Conservation (phyloP, 116 monocot species). For the Papilionanthe hybrid region DNA sequence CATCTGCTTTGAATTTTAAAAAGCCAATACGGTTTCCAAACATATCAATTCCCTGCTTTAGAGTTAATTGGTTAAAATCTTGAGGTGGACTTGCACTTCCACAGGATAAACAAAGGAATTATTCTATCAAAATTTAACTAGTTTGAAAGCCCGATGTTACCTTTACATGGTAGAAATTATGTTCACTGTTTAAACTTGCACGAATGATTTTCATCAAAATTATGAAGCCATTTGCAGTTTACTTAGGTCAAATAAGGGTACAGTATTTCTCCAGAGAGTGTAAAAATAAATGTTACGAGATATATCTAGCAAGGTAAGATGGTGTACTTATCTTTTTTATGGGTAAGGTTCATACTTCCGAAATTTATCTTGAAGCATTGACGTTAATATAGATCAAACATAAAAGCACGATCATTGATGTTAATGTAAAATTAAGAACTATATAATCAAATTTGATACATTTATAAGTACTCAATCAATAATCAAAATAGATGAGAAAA, state of each 20-base stretch:
- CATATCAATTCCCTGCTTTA: constrained; percentile 84
- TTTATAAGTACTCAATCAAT: background rate
- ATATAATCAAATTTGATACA: background rate
- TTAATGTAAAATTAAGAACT: background rate
- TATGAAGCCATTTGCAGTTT: background rate
- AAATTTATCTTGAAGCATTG: background rate
- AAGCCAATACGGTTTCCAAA: constrained; percentile 82
- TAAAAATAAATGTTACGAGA: background rate
- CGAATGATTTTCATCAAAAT: background rate
- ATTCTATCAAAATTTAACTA: background rate
- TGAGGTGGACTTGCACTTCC: background rate
- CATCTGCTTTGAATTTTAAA: constrained; percentile 93
- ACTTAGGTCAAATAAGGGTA: background rate
- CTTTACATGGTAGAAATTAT: background rate
- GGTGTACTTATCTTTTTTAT: background rate
- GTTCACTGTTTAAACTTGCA: background rate
- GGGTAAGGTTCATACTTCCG: background rate
- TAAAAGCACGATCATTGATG: background rate
- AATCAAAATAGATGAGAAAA: background rate
- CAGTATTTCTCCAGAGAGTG: background rate
- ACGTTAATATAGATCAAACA: background rate
- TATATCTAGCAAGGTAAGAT: background rate
- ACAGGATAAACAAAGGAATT: background rate
- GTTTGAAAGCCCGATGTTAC: background rate
- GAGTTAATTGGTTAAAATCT: background rate